Evolutionary conservation across 257 asterid species (phyloP).

Genomic region (Lavandula angustifolia): DNA sequence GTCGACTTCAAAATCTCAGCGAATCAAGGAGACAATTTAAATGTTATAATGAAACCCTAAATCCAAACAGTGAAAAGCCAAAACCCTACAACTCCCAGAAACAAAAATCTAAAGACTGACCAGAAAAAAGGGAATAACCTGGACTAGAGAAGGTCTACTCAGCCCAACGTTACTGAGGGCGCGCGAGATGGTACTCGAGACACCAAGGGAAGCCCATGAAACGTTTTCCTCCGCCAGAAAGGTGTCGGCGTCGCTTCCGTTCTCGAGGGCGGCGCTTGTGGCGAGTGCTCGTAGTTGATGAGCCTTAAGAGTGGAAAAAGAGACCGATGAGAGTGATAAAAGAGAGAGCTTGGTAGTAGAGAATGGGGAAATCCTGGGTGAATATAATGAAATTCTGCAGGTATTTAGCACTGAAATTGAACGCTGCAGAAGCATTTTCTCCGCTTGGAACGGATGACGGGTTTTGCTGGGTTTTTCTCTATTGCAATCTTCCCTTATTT

Average conservation of each 20-base stretch:
- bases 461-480: slow-evolving; percentile 38
- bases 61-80: not conserved
- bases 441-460: slow-evolving; percentile 29
- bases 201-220: slow-evolving; percentile 84
- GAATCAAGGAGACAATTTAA: not conserved
- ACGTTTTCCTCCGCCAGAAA: slow-evolving; percentile 79
- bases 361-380: slow-evolving; percentile 33
- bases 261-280: slow-evolving; percentile 37
- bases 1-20: not conserved
- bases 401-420: slow-evolving; percentile 47
- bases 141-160: slow-evolving; percentile 81
- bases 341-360: slow-evolving; percentile 30
- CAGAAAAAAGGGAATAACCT: slow-evolving; percentile 44
- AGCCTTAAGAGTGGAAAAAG: slow-evolving; percentile 36
- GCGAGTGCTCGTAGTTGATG: slow-evolving; percentile 47
- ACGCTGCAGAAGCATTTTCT: slow-evolving; percentile 50
- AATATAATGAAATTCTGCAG: slow-evolving; percentile 40
- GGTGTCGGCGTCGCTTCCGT: slow-evolving; percentile 48
- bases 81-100: slow-evolving; percentile 4
- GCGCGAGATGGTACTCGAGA: slow-evolving; percentile 59
- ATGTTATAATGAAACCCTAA: slow-evolving; percentile 9
- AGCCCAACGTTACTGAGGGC: slow-evolving; percentile 67
- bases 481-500: not conserved
- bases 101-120: not conserved
- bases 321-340: slow-evolving; percentile 25